Base-by-base conservation (phyloP, 2,329 filamentous ascomycete genomes). In the Trichophaea hybrida region DNA sequence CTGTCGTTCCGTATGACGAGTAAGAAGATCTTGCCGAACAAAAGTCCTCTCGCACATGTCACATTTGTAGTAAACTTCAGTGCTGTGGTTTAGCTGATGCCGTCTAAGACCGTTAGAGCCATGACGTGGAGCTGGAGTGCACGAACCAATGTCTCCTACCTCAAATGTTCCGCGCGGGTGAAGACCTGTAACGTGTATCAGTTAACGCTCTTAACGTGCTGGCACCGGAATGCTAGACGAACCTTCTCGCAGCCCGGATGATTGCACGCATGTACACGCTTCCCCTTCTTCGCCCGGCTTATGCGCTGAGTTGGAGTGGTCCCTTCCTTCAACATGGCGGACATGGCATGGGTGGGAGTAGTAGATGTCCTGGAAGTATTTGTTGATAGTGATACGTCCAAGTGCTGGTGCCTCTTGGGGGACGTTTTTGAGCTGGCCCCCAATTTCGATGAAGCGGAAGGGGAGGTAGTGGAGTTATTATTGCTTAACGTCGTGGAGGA, bases 231-330 rank as follows among this genome's bases (percentile, higher is more conserved):
- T 15, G 31, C 13, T 24, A 46, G 55, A 57, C 59, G 24, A 50
- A 66, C 64, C 63, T 66, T 66, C 61, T 64, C 63, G 43, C 64
- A 66, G 43, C 64, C 62, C 54, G 44, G 53, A 51, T 66, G 63
- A 58, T 59, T 62, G 49, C 64, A 66, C 34, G 59, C 63, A 59
- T 66, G 64, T 53, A 66, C 64, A 44, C 64, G 59, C 59, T 66
- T 66, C 7, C 64, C 64, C 57, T 66, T 66, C 61, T 66, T 66
- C 58, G 64, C 64, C 51, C 64, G 61, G 40, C 64, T 66, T 61
- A 65, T 53, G 51, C 64, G 50, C 13, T 63, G 63, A 35, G 64
- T 64, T 62, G 63, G 63, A 34, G 61, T 60, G 34, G 61, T 64
- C 12, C 63, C 63, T 56, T 63, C 63, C 55, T 59, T 61, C 40